Evolutionary conservation across 1,139 yeast genomes (phyloP), one percentile per base, ranked within the genome.

Genomic region (Saccharomyces hybrid): DNA sequence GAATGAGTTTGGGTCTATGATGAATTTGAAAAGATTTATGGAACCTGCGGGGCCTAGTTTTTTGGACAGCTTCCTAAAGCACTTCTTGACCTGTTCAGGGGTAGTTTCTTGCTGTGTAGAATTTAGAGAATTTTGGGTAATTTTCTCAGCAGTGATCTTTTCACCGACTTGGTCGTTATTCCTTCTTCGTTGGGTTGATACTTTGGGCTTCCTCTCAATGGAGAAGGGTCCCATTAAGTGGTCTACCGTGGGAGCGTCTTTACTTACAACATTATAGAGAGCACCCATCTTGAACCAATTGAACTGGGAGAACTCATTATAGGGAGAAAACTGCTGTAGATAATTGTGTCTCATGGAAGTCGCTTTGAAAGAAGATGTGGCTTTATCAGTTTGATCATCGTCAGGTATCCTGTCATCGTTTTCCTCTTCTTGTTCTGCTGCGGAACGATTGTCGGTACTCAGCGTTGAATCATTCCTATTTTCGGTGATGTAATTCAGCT

Each of bases 1-100:
- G 70, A 86, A 91, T 5, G 93, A 84, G 7, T 71, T 55, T 0
- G 97, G 97, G 65, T 91, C 83, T 42, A 90, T 75, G 56, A 88
- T 79, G 62, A 87, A 84, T 57, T 77, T 74, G 65, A 81, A 87
- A 53, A 89, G 73, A 56, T 82, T 82, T 8, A 89, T 75, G 1
- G 77, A 78, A 7, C 67, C 64, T 9, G 48, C 47, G 1, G 69
- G 67, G 28, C 65, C 70, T 51, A 67, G 67, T 50, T 69, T 75
- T 59, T 58, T 67, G 51, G 49, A 65, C 50, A 75, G 76, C 60
- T 60, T 71, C 61, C 61, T 72, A 66, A 71, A 82, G 72, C 69
- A 80, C 56, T 70, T 70, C 56, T 76, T 78, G 11, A 84, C 88
- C 71, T 83, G 80, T 52, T 75, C 75, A 1, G 88, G 80, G 0